Conservation (phyloP, 2,329 filamentous ascomycete genomes). For the Tolypocladium paradoxum region DNA sequence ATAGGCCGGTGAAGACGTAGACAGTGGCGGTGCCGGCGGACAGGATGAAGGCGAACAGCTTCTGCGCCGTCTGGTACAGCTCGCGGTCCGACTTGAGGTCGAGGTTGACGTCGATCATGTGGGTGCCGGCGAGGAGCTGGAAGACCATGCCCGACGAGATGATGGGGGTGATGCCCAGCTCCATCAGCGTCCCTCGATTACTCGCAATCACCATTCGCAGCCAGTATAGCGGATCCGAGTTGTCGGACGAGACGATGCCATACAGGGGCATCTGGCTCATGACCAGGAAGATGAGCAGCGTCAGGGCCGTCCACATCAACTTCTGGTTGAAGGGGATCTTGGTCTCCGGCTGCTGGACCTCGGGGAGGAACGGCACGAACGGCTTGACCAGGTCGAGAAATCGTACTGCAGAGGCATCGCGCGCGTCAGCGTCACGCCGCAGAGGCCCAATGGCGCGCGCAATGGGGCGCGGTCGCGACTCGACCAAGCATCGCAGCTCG, state of each 20-base stretch:
- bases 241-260: slow-evolving; percentile 97
- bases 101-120: slow-evolving; percentile 99
- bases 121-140: slow-evolving; percentile 97
- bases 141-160: slow-evolving; percentile 99
- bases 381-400: slow-evolving; percentile 99
- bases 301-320: slow-evolving; percentile 90
- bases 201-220: slow-evolving; percentile 99
- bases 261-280: slow-evolving; percentile 99
- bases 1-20: slow-evolving; percentile 96
- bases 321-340: slow-evolving; percentile 99
- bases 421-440: slow-evolving; percentile 15
- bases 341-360: slow-evolving; percentile 97
- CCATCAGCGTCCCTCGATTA: slow-evolving; percentile 95
- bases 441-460: slow-evolving; percentile 5
- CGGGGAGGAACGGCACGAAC: slow-evolving; percentile 97
- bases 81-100: slow-evolving; percentile 99
- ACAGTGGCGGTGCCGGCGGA: slow-evolving; percentile 96
- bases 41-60: slow-evolving; percentile 95
- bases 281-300: slow-evolving; percentile 96
- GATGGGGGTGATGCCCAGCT: slow-evolving; percentile 94
- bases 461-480: slow-evolving; percentile 15
- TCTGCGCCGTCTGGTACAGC: slow-evolving; percentile 99
- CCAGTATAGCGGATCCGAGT: slow-evolving; percentile 98
- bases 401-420: slow-evolving; percentile 54
- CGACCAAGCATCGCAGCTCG: slow-evolving; percentile 9